phyloP scores from a whole-genome alignment of 805 yeast species.

The Pichia phayaonensis region DNA sequence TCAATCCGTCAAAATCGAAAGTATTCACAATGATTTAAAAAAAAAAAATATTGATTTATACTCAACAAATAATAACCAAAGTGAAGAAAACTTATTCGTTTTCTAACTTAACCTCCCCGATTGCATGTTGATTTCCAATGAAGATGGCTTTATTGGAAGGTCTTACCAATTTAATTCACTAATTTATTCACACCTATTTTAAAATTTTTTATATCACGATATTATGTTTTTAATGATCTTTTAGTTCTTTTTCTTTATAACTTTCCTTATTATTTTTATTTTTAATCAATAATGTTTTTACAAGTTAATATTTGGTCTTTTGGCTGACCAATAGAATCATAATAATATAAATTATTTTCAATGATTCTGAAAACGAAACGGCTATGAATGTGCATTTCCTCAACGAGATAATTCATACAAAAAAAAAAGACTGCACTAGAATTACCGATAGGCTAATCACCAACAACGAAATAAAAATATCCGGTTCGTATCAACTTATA shows the following conservation, averaged over 20 bases:
- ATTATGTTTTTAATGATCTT: neutral
- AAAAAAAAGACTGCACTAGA: too few relatives aligned
- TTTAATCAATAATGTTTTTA: neutral
- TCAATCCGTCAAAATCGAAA: neutral
- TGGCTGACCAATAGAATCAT: too few relatives aligned
- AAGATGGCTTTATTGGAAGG: conserved; percentile 8
- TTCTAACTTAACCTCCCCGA: neutral
- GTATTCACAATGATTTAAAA: neutral
- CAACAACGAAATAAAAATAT: too few relatives aligned
- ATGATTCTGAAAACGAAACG: too few relatives aligned
- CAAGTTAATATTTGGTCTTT: too few relatives aligned
- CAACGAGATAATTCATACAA: too few relatives aligned
- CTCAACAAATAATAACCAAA: neutral
- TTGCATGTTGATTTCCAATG: neutral
- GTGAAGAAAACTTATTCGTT: neutral
- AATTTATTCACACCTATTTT: too few relatives aligned
- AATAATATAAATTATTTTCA: too few relatives aligned
- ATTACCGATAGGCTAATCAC: too few relatives aligned
- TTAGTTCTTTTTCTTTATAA: neutral
- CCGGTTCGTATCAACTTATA: too few relatives aligned
- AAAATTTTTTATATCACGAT: neutral
- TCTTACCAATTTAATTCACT: neutral
- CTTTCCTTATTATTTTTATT: neutral
- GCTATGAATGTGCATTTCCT: too few relatives aligned
- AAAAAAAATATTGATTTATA: neutral